These are phyloP conservation scores for Salix exigua DNA, from an alignment of 345 rosid species.

Conservation along the genomic window DNA sequence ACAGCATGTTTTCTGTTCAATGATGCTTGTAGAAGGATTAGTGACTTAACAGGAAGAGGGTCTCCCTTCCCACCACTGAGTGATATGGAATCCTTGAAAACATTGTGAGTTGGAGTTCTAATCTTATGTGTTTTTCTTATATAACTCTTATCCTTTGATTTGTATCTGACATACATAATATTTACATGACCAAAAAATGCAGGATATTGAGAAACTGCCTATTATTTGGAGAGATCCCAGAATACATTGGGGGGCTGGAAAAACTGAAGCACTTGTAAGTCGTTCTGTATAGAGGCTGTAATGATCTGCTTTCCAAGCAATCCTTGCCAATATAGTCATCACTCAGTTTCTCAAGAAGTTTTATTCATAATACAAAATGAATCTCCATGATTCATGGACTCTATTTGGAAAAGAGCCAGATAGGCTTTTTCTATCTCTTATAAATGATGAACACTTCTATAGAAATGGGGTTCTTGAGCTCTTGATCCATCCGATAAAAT, in stretches of 20 bases:
- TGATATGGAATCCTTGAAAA: slow-evolving; percentile 56
- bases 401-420: background rate
- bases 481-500: no score
- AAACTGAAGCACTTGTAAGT: slow-evolving; percentile 75
- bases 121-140: background rate
- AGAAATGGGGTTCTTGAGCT: no score
- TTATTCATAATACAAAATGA: background rate
- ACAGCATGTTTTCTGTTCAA: slow-evolving; percentile 8
- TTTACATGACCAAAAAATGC: slow-evolving; percentile 17
- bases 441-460: no score
- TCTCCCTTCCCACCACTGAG: slow-evolving; percentile 56
- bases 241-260: slow-evolving; percentile 47
- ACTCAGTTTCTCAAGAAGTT: background rate
- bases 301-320: background rate
- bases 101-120: slow-evolving; percentile 55
- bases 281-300: slow-evolving; percentile 2
- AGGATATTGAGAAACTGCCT: slow-evolving; percentile 69
- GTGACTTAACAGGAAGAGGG: slow-evolving; percentile 57
- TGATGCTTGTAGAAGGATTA: slow-evolving; percentile 57
- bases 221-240: slow-evolving; percentile 56
- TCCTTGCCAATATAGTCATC: background rate
- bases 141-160: background rate
- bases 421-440: background rate
- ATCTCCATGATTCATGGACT: background rate
- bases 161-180: background rate